Conservation (phyloP, 768 basidiomycete genomes). For the Mycena amicta region DNA sequence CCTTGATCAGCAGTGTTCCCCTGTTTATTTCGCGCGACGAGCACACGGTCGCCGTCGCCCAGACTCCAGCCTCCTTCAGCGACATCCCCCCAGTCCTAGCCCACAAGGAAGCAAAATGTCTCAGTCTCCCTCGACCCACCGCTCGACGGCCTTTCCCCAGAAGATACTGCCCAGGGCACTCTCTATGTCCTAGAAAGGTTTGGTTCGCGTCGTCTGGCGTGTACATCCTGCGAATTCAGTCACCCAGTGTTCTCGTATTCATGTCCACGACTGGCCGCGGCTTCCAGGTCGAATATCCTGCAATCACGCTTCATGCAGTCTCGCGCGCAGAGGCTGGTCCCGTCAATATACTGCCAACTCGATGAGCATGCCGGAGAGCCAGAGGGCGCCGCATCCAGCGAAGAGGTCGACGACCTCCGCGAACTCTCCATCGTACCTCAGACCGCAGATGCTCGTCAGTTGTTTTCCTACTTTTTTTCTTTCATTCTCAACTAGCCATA, state of each 20-base stretch:
- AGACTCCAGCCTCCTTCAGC: constrained; percentile 82
- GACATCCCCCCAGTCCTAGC: constrained; percentile 84
- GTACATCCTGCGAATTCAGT: constrained; percentile 9
- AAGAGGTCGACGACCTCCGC: constrained; percentile 58
- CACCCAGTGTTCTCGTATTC: constrained; percentile 71
- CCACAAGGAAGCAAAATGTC: constrained; percentile 73
- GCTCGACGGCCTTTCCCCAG: constrained; percentile 56
- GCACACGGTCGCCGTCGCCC: constrained; percentile 64
- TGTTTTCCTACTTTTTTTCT: not conserved
- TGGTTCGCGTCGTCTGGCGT: constrained; percentile 11
- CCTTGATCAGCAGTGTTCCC: constrained; percentile 39
- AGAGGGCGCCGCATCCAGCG: constrained; percentile 32
- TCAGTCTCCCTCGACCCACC: constrained; percentile 70
- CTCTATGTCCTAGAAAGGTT: constrained; percentile 89
- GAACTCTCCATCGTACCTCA: constrained; percentile 81
- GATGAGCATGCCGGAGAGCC: constrained; percentile 60
- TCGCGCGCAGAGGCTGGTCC: constrained; percentile 66
- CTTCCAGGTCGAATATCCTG: constrained; percentile 84
- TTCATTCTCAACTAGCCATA: constrained; percentile 30
- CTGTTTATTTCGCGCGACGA: constrained; percentile 57
- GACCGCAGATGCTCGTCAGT: constrained; percentile 61
- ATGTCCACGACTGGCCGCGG: constrained; percentile 70
- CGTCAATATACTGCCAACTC: constrained; percentile 91
- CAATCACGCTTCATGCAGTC: constrained; percentile 92
- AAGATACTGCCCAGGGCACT: constrained; percentile 60